Base-by-base conservation (phyloP, 225 moss, liverwort and hornwort species). In the Pseudisothecium myosuroides region DNA sequence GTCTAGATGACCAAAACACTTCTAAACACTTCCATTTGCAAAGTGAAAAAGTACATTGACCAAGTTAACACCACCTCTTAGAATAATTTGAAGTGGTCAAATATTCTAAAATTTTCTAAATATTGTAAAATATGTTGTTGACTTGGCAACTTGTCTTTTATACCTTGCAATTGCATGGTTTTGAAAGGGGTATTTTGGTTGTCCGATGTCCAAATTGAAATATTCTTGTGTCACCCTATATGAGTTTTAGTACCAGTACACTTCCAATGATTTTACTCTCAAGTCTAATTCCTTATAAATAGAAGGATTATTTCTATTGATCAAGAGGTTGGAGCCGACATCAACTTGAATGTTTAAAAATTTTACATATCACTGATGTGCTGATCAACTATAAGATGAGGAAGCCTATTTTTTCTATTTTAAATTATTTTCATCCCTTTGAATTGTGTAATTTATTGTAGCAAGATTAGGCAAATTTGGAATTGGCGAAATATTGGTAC, bases 101-200 rank as follows among this genome's bases (percentile, higher is more conserved):
- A 75, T 13, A 49, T 75, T 49, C 2, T 7, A 20, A 75, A 74
- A 74, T 31, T 29, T 74, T 47, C 0, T 6, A 19, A 32, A 20
- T 50, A 49, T 3, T 76, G 1, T 50, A 32, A 50, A 20, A 32
- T 3, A 15, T 31, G 7, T 45, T 73, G 2, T 75, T 47, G 29
- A 75, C 5, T 50, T 0, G 1, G 0, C 34, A 50, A 50, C 5
- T 21, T 7, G 8, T 76, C 4, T 32, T 76, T 76, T 32, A 20
- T 32, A 50, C 8, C 32, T 21, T 34, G 76, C 76, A 34, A 76
- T 76, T 76, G 13, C 6, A 50, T 2, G 0, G 0, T 50, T 50
- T 2, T n/a, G n/a, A n/a, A 8, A 50, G 0, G 0, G 5, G 1
- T 34, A 1, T 22, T 34, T 76, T 2, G 32, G 13, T 34, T 1